phyloP scores from a whole-genome alignment of 345 rosid species.

The Gynandropsis gynandra region DNA sequence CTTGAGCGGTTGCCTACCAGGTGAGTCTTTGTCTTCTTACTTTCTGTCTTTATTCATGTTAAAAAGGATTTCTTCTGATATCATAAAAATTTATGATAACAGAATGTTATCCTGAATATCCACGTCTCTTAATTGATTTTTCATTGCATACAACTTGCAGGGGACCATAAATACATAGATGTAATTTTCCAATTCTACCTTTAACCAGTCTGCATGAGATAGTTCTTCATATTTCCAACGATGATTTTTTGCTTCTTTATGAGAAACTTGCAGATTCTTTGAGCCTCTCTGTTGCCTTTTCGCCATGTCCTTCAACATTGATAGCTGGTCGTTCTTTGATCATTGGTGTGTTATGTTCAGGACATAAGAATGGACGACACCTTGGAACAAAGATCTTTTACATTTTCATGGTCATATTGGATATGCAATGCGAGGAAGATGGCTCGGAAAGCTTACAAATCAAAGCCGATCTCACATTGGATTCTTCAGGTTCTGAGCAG shows the following conservation, averaged over 20 bases:
- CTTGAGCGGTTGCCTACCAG: constrained; percentile 79
- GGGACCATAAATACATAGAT: too few relatives aligned
- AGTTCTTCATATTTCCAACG: too few relatives aligned
- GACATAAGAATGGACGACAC: constrained; percentile 23
- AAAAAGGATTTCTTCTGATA: background rate
- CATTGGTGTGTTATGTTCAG: constrained; percentile 9
- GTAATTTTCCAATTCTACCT: too few relatives aligned
- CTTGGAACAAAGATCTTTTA: constrained; percentile 12
- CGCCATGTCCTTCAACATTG: background rate
- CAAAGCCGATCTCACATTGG: constrained; percentile 74
- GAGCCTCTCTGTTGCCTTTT: background rate
- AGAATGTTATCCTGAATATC: constrained; percentile 4
- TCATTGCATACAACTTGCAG: too few relatives aligned
- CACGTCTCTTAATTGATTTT: too few relatives aligned
- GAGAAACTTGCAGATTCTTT: too few relatives aligned
- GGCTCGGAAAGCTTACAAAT: constrained; percentile 41
- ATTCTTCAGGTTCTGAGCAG: constrained; percentile 47
- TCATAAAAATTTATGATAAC: background rate
- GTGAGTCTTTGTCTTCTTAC: constrained; percentile 30
- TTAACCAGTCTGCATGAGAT: too few relatives aligned
- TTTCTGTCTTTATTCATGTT: too few relatives aligned
- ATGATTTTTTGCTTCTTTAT: too few relatives aligned
- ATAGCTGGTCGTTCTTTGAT: constrained; percentile 1
- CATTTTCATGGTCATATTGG: constrained; percentile 28
- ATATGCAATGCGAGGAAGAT: constrained; percentile 24